These are phyloP conservation scores for Akanthomyces uredinophilus DNA, from an alignment of 2,329 filamentous ascomycete species.

Conservation along the genomic window DNA sequence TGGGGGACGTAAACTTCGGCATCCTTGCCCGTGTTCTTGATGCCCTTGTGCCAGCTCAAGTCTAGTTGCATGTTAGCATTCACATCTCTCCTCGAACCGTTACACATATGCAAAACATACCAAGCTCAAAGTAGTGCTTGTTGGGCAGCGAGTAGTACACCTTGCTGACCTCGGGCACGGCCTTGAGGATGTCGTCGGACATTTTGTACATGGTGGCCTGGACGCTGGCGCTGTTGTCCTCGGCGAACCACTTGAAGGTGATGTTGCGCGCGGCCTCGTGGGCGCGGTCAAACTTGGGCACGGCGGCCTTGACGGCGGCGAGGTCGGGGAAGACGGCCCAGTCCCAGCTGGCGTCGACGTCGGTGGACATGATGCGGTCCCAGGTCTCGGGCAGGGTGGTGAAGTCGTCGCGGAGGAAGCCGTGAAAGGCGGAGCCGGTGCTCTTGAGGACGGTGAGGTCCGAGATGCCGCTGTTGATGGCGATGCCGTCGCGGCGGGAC, in stretches of 20 bases:
- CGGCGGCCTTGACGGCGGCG: slow-evolving; percentile 59
- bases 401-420: slow-evolving; percentile 89
- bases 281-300: slow-evolving; percentile 68
- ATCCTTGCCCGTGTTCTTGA: slow-evolving; percentile 92
- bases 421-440: slow-evolving; percentile 93
- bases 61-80: slow-evolving; percentile 47
- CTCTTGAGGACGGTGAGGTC: slow-evolving; percentile 90
- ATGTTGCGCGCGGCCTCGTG: slow-evolving; percentile 74
- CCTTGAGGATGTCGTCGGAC: slow-evolving; percentile 77
- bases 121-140: slow-evolving; percentile 98
- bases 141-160: slow-evolving; percentile 87
- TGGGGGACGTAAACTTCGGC: slow-evolving; percentile 95
- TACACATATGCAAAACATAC: slow-evolving; percentile 51
- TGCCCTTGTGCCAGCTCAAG: slow-evolving; percentile 90
- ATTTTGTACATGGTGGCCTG: slow-evolving; percentile 99
- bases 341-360: slow-evolving; percentile 80
- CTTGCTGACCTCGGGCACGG: slow-evolving; percentile 63
- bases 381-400: slow-evolving; percentile 85
- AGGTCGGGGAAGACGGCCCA: slow-evolving; percentile 70
- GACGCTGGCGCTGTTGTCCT: slow-evolving; percentile 86
- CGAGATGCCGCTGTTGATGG: slow-evolving; percentile 70
- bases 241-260: slow-evolving; percentile 87
- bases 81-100: not conserved
- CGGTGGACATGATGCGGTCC: slow-evolving; percentile 93
- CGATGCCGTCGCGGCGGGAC: slow-evolving; percentile 63